A percentile compares a stretch with the other conserved stretches of the same genome.
Evolutionary conservation across 345 rosid species (phyloP).

Genomic region (Anastatica hierochuntica): DNA sequence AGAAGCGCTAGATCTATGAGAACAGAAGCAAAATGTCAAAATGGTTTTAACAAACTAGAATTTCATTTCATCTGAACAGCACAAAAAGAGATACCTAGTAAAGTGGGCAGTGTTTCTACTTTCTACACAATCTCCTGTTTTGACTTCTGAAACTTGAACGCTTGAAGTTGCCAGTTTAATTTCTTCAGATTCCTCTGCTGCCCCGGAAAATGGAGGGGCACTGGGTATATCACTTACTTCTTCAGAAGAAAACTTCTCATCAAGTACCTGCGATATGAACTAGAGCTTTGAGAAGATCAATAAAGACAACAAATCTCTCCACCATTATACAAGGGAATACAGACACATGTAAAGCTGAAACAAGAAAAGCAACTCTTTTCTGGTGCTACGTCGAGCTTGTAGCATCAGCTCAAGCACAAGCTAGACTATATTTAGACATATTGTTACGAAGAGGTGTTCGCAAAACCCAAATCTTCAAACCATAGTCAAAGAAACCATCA

Average conservation of each 20-base stretch:
- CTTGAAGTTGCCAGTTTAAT: constrained; percentile 26
- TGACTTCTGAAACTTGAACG: constrained; percentile 27
- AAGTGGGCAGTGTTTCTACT: constrained; percentile 38
- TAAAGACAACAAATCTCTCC: neutral
- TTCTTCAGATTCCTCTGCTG: constrained; percentile 49
- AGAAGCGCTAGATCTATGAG: constrained; percentile 38
- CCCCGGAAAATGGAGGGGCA: constrained; percentile 76
- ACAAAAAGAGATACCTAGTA: constrained; percentile 35
- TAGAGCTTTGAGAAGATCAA: constrained; percentile 8
- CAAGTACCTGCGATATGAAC: constrained; percentile 37
- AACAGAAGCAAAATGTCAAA: constrained; percentile 9
- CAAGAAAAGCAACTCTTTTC: too few species aligned
- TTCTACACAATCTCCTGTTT: constrained; percentile 29
- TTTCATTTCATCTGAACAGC: neutral
- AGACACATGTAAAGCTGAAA: too few species aligned
- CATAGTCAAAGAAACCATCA: too few species aligned
- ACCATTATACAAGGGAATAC: neutral
- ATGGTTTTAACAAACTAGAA: neutral
- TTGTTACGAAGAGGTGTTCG: too few species aligned
- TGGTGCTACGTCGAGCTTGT: too few species aligned
- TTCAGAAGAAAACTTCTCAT: constrained; percentile 33
- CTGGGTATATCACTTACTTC: constrained; percentile 62
- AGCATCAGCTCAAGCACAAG: too few species aligned
- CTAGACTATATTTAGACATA: too few species aligned
- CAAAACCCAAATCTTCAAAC: too few species aligned